Evolutionary conservation across 352 stramenopile genomes (phyloP), one percentile per base, ranked within the genome.

Genomic region (Peronospora destructor): DNA sequence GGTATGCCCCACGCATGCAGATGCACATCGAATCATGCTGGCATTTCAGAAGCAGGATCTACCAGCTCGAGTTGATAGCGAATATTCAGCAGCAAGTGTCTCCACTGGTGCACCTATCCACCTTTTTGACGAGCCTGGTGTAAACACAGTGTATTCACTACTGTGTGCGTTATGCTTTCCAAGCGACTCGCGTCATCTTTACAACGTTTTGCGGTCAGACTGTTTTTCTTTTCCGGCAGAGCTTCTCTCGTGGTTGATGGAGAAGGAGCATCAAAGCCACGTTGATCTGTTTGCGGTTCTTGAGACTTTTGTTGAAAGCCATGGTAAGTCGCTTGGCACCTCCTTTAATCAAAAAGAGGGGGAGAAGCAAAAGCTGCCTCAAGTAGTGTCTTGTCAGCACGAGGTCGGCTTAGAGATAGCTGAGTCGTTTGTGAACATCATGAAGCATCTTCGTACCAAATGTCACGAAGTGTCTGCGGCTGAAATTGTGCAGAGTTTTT

Each of bases 121-220:
- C 30, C 49, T 84, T 21, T 84, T 81, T 34, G 70, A 84, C 30
- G 70, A 89, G 49, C 73, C 73, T 16, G 63, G 73, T 14, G 73
- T 87, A 6, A 84, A 83, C 37, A 49, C 64, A 0, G 56, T 91
- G 11, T 85, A 77, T 34, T 88, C 80, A 30, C 50, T 91, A 23
- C 53, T 91, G 17, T 76, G 82, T 26, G 73, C 74, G 9, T 66
- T 91, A 8, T 76, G 65, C 48, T 82, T 59, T 32, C 76, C 80
- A 0, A 86, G 65, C 32, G 76, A 91, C 42, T 84, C 80, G 8
- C 73, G 73, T 8, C 72, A 88, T 40, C 45, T 91, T 8, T 91
- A 91, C 62, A 88, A 88, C 35, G 65, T 91, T 6, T 56, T 91
- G 16, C 75, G 80, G 2, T 91, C 80, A 10, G 64, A 75, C 8